phyloP scores from a whole-genome alignment of 805 yeast species.

The Barnettozyma pratensis region DNA sequence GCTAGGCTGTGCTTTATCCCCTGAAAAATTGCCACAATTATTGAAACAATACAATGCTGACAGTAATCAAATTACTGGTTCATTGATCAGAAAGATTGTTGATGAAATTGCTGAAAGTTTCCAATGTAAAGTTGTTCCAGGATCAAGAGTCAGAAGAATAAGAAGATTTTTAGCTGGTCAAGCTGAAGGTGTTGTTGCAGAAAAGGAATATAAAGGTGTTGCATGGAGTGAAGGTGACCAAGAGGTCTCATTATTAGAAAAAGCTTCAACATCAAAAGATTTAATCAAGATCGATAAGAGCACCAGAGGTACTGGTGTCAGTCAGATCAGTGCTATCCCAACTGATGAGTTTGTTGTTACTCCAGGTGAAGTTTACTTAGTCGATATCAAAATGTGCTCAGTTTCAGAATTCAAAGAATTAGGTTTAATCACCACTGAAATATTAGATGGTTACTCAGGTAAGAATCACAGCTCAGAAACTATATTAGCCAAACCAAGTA shows the following conservation, averaged over 20 bases:
- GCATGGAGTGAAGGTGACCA: slow-evolving; percentile 82
- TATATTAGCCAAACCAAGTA: slow-evolving; percentile 58
- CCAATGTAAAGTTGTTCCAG: slow-evolving; percentile 85
- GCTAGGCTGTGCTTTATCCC: slow-evolving; percentile 66
- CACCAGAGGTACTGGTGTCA: slow-evolving; percentile 30
- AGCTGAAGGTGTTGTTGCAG: slow-evolving; percentile 87
- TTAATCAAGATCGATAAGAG: slow-evolving; percentile 35
- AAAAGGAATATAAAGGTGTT: slow-evolving; percentile 88
- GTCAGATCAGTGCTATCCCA: slow-evolving; percentile 58
- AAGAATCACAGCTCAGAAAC: slow-evolving; percentile 48
- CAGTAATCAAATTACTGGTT: slow-evolving; percentile 54
- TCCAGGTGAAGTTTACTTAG: slow-evolving; percentile 81
- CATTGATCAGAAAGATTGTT: slow-evolving; percentile 65
- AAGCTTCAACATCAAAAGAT: slow-evolving; percentile 36
- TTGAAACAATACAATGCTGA: slow-evolving; percentile 30
- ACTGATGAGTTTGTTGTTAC: slow-evolving; percentile 66
- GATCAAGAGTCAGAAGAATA: slow-evolving; percentile 85
- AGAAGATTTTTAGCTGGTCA: slow-evolving; percentile 96
- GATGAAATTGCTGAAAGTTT: slow-evolving; percentile 83
- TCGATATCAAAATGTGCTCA: slow-evolving; percentile 81
- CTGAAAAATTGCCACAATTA: slow-evolving; percentile 65
- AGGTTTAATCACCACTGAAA: slow-evolving; percentile 66
- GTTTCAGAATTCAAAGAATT: slow-evolving; percentile 45
- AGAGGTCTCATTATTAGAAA: slow-evolving; percentile 51
- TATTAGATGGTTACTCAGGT: slow-evolving; percentile 60